Evolutionary conservation across 768 basidiomycete genomes (phyloP).

Genomic region (Lyophyllum shimeji): DNA sequence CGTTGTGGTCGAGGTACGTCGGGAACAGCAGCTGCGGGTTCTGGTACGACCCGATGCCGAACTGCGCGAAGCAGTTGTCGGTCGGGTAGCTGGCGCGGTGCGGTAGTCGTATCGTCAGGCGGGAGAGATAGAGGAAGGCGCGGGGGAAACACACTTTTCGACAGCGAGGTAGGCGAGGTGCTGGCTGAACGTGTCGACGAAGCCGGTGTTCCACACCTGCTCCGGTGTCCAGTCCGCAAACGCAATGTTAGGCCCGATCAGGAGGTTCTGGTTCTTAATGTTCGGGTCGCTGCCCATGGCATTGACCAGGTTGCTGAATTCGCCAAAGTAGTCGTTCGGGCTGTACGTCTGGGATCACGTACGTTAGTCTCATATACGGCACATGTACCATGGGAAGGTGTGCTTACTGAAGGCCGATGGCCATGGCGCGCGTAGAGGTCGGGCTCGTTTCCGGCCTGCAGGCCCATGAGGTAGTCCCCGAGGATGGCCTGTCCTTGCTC

Average conservation of each 20-base stretch:
- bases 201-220: slow-evolving; percentile 54
- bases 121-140: slow-evolving; percentile 13
- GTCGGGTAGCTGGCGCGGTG: slow-evolving; percentile 45
- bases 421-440: slow-evolving; percentile 47
- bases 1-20: slow-evolving; percentile 61
- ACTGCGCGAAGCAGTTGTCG: slow-evolving; percentile 61
- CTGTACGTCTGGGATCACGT: slow-evolving; percentile 33
- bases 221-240: slow-evolving; percentile 55
- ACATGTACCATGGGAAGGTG: no score
- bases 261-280: slow-evolving; percentile 37
- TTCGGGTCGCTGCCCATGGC: slow-evolving; percentile 41
- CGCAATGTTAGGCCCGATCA: slow-evolving; percentile 58
- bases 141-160: slow-evolving; percentile 47
- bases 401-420: slow-evolving; percentile 32
- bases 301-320: slow-evolving; percentile 49
- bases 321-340: slow-evolving; percentile 48
- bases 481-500: slow-evolving; percentile 65
- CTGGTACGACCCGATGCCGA: slow-evolving; percentile 29
- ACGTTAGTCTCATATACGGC: no score
- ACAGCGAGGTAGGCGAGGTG: slow-evolving; percentile 50
- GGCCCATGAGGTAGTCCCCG: slow-evolving; percentile 63
- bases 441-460: slow-evolving; percentile 75
- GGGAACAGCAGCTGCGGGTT: slow-evolving; percentile 52
- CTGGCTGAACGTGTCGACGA: slow-evolving; percentile 38
- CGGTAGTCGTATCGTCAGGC: slow-evolving; percentile 20